Percentiles rank a stretch among this genome's conserved stretches.
phyloP scores from a whole-genome alignment of 441 rosid genomes.

The Bruguiera hainesii region DNA sequence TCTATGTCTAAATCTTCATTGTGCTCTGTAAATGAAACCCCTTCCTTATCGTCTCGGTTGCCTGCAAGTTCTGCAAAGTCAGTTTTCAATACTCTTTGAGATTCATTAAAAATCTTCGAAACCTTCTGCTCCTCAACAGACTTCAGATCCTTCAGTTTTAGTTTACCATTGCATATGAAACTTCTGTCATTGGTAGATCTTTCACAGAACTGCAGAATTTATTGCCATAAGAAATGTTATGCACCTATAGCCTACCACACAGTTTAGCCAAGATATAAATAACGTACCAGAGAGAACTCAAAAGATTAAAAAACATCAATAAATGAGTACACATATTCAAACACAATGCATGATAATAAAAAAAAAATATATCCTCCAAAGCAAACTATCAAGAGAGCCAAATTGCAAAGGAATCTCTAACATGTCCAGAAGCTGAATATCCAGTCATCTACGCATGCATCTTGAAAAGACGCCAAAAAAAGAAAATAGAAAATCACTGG shows the following conservation, averaged over 20 bases:
- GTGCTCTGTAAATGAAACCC: slow-evolving; percentile 15
- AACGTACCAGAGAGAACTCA: not conserved
- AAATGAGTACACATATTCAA: not conserved
- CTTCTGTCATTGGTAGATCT: slow-evolving; percentile 22
- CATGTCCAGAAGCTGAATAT: too few relatives aligned
- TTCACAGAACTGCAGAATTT: slow-evolving; percentile 34
- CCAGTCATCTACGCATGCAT: too few relatives aligned
- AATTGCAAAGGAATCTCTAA: too few relatives aligned
- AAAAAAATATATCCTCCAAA: too few relatives aligned
- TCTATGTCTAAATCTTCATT: slow-evolving; percentile 31
- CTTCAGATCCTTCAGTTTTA: slow-evolving; percentile 22
- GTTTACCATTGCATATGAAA: slow-evolving; percentile 14
- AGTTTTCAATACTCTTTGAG: slow-evolving; percentile 16
- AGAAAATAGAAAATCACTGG: too few relatives aligned
- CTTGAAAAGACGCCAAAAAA: too few relatives aligned
- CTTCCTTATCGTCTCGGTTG: slow-evolving; percentile 10
- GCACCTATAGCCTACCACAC: slow-evolving; percentile 11
- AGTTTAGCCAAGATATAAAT: slow-evolving; percentile 3
- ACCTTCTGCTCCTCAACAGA: slow-evolving; percentile 16
- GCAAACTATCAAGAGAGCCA: too few relatives aligned
- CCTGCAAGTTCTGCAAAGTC: slow-evolving; percentile 8
- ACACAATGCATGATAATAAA: not conserved
- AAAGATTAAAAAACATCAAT: not conserved
- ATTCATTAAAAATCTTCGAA: slow-evolving; percentile 16
- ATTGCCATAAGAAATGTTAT: slow-evolving; percentile 26